Evolutionary conservation across 2,329 filamentous ascomycete species (phyloP), one percentile per base, ranked within the genome.

Genomic region (Aspergillus glaucus): DNA sequence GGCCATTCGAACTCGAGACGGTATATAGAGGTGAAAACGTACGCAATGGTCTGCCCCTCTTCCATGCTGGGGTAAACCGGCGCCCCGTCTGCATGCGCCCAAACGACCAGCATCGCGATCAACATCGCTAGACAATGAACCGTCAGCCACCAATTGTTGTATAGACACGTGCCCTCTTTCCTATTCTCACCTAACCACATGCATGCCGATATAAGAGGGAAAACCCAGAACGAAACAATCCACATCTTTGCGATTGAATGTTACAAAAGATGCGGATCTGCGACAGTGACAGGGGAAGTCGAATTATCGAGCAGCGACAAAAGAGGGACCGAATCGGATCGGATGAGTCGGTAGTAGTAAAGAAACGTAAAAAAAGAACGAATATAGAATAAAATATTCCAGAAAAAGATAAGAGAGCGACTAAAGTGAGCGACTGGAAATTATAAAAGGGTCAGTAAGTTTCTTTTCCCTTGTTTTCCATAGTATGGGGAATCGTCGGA

Each of bases 121-220:
- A 85, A 70, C 70, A 81, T 84, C 45, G 75, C 78, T 77, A 48
- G 5, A 22, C 34, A 37, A 41, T 6, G 2, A 26, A 41, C 15
- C 6, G 19, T 45, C 42, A 12, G 17, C 26, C 26, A 4, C 26
- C 10, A 12, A 19, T 8, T 8, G 19, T 39, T 19, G 8, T 40
- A 8, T 4, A 6, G 8, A 15, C 34, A 37, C 17, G 34, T 19
- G n/a, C n/a, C 6, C n/a, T 37, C 17, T 7, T 37, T 15, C 34
- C n/a, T 37, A 15, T 37, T 6, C 67, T 48, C 64, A 73, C 71
- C 75, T 50, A 79, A 64, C 78, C 78, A 80, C 64, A 76, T 73
- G 61, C 60, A 61, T n/a, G 79, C 75, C 50, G 80, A 79, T 57
- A 84, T 75, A 44, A 84, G 65, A 22, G 82, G 81, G 26, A 84